Evolutionary conservation across 2,329 filamentous ascomycete genomes (phyloP).

Genomic region (Aspergillus alliaceus): DNA sequence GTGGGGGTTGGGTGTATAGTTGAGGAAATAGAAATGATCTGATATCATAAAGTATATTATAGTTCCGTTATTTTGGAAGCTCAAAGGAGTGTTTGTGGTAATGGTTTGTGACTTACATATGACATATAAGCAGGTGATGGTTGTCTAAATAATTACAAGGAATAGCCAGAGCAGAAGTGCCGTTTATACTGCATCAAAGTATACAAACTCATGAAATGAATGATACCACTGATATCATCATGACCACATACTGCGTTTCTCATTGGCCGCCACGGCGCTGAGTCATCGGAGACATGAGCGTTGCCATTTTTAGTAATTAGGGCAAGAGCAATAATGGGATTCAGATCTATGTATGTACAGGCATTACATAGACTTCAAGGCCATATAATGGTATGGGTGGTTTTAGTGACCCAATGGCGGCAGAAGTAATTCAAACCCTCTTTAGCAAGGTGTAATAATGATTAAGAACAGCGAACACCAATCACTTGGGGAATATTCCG

Average conservation of each 20-base stretch:
- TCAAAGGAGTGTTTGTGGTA: no score
- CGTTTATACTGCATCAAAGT: no score
- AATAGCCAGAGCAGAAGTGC: no score
- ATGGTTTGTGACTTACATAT: no score
- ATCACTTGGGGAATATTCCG: slow-evolving; percentile 5
- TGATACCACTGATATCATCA: not conserved
- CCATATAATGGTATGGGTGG: not conserved
- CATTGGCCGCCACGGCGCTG: not conserved
- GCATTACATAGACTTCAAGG: not conserved
- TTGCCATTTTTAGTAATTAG: not conserved
- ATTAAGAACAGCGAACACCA: not conserved
- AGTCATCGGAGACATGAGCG: not conserved
- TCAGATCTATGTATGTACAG: not conserved
- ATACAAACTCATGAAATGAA: no score
- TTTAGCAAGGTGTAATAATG: not conserved
- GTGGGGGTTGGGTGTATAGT: no score
- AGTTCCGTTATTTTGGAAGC: no score
- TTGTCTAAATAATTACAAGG: no score
- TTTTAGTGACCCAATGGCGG: not conserved
- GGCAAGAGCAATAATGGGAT: not conserved
- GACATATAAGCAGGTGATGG: no score
- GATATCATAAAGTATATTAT: no score
- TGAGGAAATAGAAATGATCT: no score
- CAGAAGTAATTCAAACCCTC: not conserved
- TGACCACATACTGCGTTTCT: not conserved